Percentiles rank a stretch among this genome's conserved stretches.
phyloP scores from a whole-genome alignment of 306 rosid genomes.

The Cyclanthera cordifolia region DNA sequence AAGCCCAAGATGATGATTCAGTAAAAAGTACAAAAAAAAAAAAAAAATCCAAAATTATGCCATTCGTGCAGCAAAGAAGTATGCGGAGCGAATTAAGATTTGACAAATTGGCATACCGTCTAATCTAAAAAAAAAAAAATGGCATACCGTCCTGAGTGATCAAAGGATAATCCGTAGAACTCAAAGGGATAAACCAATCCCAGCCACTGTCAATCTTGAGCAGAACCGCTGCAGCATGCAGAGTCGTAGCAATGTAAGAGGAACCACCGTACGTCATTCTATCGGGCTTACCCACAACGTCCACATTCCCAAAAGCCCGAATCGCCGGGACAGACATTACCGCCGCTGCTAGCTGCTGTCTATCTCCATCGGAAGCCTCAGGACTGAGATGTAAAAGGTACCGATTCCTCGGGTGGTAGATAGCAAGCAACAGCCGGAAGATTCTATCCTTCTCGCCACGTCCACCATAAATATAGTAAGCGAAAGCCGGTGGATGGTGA shows the following conservation, averaged over 20 bases:
- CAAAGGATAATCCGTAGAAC: conserved; percentile 77
- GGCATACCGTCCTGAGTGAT: conserved; percentile 88
- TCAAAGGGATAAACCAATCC: conserved; percentile 85
- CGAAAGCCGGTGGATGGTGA: conserved; percentile 74
- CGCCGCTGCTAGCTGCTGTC: conserved; percentile 26
- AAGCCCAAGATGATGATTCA: background rate
- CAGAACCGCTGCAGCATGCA: conserved; percentile 80
- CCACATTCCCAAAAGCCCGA: conserved; percentile 74
- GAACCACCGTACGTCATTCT: conserved; percentile 71
- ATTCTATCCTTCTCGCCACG: conserved; percentile 59
- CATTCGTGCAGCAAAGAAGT: background rate
- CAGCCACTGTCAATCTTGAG: conserved; percentile 65
- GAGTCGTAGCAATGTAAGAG: conserved; percentile 48
- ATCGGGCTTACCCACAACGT: conserved; percentile 76
- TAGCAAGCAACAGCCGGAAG: conserved; percentile 69
- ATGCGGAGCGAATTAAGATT: conserved; percentile 4
- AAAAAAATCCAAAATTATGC: background rate
- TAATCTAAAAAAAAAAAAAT: too few relatives aligned
- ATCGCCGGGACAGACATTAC: conserved; percentile 54
- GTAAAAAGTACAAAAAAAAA: background rate
- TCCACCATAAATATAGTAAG: conserved; percentile 69
- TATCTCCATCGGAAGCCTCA: conserved; percentile 65
- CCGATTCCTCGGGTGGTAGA: conserved; percentile 80
- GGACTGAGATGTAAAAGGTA: conserved; percentile 60
- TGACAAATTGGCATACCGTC: conserved; percentile 60